phyloP scores from a whole-genome alignment of 1,284 basidiomycete species.

The Pholiota adiposa region DNA sequence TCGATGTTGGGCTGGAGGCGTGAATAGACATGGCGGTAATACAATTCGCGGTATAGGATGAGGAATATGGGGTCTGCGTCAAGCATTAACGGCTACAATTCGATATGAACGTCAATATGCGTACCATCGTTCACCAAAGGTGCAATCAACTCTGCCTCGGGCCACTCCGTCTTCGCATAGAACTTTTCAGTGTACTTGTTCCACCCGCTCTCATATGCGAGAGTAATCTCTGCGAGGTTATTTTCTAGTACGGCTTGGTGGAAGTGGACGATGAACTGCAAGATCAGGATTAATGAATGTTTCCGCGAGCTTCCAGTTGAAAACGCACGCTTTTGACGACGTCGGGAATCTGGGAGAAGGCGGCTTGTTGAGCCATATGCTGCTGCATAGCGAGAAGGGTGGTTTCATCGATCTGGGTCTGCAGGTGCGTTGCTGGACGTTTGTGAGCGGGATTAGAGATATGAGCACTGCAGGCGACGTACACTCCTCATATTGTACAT shows the following conservation, averaged over 20 bases:
- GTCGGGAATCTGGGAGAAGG: slow-evolving; percentile 79
- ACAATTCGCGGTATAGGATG: slow-evolving; percentile 94
- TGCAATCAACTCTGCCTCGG: slow-evolving; percentile 94
- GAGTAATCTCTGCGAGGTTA: slow-evolving; percentile 86
- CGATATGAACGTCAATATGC: slow-evolving; percentile 25
- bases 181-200: slow-evolving; percentile 96
- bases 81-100: background rate
- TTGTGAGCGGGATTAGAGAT: background rate
- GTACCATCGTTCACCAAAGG: slow-evolving; percentile 91
- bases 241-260: slow-evolving; percentile 88
- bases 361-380: slow-evolving; percentile 79
- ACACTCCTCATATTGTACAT: slow-evolving; percentile 75
- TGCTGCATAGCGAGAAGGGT: slow-evolving; percentile 74
- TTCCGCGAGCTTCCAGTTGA: background rate
- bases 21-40: slow-evolving; percentile 95
- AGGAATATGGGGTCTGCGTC: slow-evolving; percentile 95
- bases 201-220: slow-evolving; percentile 96
- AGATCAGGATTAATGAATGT: slow-evolving; percentile 4
- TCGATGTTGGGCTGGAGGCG: slow-evolving; percentile 94
- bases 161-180: slow-evolving; percentile 95
- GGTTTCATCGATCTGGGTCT: slow-evolving; percentile 68
- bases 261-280: slow-evolving; percentile 90
- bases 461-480: slow-evolving; percentile 20
- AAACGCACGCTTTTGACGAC: slow-evolving; percentile 75
- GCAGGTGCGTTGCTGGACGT: slow-evolving; percentile 39